Conservation (phyloP, 805 yeast species). For the Pichia eremophila region DNA sequence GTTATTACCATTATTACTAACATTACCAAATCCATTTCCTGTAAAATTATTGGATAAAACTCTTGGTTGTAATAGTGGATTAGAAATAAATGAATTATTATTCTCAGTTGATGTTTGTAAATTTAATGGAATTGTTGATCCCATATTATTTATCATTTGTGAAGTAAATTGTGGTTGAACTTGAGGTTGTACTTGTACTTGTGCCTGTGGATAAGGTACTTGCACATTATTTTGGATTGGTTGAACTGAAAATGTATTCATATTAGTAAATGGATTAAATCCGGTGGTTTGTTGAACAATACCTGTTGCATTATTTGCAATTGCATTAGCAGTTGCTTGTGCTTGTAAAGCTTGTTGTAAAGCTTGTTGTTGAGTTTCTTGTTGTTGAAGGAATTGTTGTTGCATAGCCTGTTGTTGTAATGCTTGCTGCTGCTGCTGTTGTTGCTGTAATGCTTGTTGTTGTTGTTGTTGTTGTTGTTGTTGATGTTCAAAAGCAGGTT, state of each 20-base stretch:
- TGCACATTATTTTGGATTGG: slow-evolving; percentile 2
- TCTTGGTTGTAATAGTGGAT: slow-evolving; percentile 2
- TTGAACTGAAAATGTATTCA: slow-evolving; percentile 5
- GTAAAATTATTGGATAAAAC: slow-evolving; percentile 25
- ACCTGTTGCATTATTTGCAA: background rate
- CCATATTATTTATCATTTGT: background rate
- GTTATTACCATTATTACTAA: background rate
- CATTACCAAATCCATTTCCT: slow-evolving; percentile 52
- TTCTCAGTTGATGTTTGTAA: slow-evolving; percentile 4
- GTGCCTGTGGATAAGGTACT: background rate
- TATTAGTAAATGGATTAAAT: slow-evolving; percentile 11
- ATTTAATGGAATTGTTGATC: slow-evolving; percentile 3
- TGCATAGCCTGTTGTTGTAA: slow-evolving; percentile 10
- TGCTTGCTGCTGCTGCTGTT: slow-evolving; percentile 6
- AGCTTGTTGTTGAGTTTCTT: slow-evolving; percentile 8
- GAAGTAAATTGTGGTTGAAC: background rate
- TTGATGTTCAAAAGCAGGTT: slow-evolving; percentile 10
- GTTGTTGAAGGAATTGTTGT: slow-evolving; percentile 11
- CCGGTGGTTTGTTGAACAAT: slow-evolving; percentile 10
- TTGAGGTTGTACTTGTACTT: background rate
- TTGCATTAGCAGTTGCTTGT: slow-evolving; percentile 5
- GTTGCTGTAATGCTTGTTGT: slow-evolving; percentile 11
- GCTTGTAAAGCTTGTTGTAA: slow-evolving; percentile 5
- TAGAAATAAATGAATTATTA: slow-evolving; percentile 10
- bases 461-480: slow-evolving; percentile 9